Conservation (phyloP, 2,329 filamentous ascomycete species). For the Ophiostoma quercus region DNA sequence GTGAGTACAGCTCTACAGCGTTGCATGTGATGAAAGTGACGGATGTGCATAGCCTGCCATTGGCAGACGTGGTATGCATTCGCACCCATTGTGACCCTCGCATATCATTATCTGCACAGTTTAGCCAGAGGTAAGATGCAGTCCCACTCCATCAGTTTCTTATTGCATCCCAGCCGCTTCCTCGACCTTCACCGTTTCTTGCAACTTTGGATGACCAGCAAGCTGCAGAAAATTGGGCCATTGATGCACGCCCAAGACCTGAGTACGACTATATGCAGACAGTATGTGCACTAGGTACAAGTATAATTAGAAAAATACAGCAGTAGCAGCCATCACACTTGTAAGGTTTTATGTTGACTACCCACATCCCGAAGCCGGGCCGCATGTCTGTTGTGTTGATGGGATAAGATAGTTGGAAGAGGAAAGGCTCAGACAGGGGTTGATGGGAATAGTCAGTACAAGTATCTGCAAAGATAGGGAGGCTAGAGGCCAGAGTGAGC, state of each 20-base stretch:
- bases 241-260: not conserved
- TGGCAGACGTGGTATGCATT: not conserved
- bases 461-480: not conserved
- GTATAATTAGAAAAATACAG: not conserved
- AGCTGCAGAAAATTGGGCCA: not conserved
- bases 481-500: not conserved
- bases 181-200: not conserved
- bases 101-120: not conserved
- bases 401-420: not conserved
- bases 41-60: not conserved
- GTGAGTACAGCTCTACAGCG: not conserved
- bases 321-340: not conserved
- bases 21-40: not conserved
- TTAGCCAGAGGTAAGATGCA: not conserved
- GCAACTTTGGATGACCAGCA: not conserved
- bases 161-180: not conserved
- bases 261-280: not conserved
- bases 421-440: not conserved
- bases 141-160: not conserved
- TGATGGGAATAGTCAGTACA: not conserved
- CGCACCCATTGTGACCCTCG: not conserved
- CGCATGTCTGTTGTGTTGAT: not conserved
- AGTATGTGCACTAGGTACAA: not conserved
- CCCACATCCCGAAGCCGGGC: slow-evolving; percentile 4
- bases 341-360: not conserved